Evolutionary conservation across 2,329 filamentous ascomycete species (phyloP).

Genomic region (Colletotrichum neosansevieriae): DNA sequence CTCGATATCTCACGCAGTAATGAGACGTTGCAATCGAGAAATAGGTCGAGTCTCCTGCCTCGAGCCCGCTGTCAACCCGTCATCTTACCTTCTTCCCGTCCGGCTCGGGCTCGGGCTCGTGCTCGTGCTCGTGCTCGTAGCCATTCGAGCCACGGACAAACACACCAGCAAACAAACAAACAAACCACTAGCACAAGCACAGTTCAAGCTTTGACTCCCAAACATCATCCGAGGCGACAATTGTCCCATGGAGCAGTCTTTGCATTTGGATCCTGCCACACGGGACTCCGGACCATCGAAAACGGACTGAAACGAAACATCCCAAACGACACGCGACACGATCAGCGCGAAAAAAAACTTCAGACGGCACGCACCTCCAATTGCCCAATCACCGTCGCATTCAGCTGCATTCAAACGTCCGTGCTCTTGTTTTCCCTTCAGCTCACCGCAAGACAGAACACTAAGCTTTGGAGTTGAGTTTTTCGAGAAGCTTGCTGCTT

Average conservation of each 20-base stretch:
- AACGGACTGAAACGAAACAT: slow-evolving; percentile 36
- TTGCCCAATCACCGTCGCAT: slow-evolving; percentile 31
- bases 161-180: neutral
- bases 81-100: neutral
- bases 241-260: slow-evolving; percentile 11
- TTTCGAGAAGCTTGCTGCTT: slow-evolving; percentile 15
- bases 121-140: slow-evolving; percentile 11
- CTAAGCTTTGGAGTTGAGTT: neutral
- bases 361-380: slow-evolving; percentile 33
- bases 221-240: slow-evolving; percentile 9
- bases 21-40: neutral
- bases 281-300: slow-evolving; percentile 21
- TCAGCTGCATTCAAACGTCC: slow-evolving; percentile 9
- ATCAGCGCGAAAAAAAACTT: slow-evolving; percentile 8
- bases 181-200: neutral
- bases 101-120: neutral
- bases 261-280: slow-evolving; percentile 10
- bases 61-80: slow-evolving; percentile 10
- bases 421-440: slow-evolving; percentile 7
- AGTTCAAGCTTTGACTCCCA: neutral
- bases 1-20: no score
- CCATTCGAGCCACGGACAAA: neutral
- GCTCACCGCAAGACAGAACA: slow-evolving; percentile 23
- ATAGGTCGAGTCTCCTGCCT: neutral
- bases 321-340: neutral